Evolutionary conservation across 768 basidiomycete genomes (phyloP), one percentile per base, ranked within the genome.

Genomic region (Austroboletus eburneus): DNA sequence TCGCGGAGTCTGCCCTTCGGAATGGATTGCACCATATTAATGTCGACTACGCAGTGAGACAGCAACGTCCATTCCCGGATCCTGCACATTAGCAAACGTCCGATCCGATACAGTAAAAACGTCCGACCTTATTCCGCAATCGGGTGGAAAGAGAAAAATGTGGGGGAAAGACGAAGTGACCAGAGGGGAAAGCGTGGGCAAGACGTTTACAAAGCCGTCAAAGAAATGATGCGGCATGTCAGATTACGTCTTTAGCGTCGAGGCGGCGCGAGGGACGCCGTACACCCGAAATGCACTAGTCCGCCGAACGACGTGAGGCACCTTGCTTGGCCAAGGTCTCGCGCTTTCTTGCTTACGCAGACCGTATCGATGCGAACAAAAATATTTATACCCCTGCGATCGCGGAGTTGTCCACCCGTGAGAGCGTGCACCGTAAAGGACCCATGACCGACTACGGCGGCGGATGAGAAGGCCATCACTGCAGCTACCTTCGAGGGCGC

Each of bases 161-260:
- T 13, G 32, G 32, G 32, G 32, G 16, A 12, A 33, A 16, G 32
- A 16, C 9, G 16, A 33, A 29, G 29, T 30, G 32, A 34, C 29
- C 13, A 14, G n/a, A 36, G 22, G 33, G 17, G 24, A 20, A 40
- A 18, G 49, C 42, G 42, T 54, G 48, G 39, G 21, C 40, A 58
- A 56, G 55, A 49, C 57, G 41, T 42, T 23, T 39, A 30, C 43
- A 48, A 5, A 33, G 39, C 33, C 24, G 37, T 43, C 39, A 41
- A 46, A 27, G 45, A 43, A 58, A 50, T 64, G 53, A 61, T 57
- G 57, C 46, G 36, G 45, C 52, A 36, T 50, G 59, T 46, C 44
- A 45, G 27, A 57, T 63, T 63, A 63, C 62, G 62, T 64, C 50
- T 51, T 41, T 23, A 32, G 29, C 41, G 43, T 44, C 46, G 45